Percentiles rank a stretch among this genome's conserved stretches.
Conservation (phyloP, 208 protist genomes). For the Jaenimonas drosophilae region DNA sequence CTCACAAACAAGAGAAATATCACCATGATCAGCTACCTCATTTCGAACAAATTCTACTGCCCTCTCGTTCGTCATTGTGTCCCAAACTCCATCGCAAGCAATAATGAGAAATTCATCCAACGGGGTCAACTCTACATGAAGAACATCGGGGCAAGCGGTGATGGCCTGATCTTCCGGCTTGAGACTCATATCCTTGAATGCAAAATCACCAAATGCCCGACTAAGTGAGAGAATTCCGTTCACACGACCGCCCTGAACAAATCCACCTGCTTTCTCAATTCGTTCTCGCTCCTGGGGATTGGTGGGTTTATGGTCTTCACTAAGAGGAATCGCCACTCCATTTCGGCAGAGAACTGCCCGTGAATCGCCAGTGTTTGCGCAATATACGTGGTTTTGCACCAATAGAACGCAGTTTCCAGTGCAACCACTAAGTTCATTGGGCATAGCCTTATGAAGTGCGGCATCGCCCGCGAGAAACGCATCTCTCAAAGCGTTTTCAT, state of each 20-base stretch:
- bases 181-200: conserved; percentile 76
- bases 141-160: conserved; percentile 60
- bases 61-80: conserved; percentile 87
- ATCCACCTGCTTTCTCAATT: conserved; percentile 84
- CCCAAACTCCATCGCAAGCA: conserved; percentile 91
- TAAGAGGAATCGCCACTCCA: conserved; percentile 84
- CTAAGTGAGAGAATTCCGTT: conserved; percentile 94
- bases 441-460: conserved; percentile 57
- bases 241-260: conserved; percentile 86
- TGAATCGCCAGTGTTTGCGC: conserved; percentile 92
- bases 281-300: conserved; percentile 72
- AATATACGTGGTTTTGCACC: conserved; percentile 87
- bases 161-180: conserved; percentile 69
- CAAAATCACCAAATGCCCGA: conserved; percentile 92
- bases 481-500: conserved; percentile 54
- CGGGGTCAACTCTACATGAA: conserved; percentile 64
- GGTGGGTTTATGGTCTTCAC: conserved; percentile 92
- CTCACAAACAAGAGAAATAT: conserved; percentile 80
- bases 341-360: conserved; percentile 79
- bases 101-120: conserved; percentile 90
- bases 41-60: conserved; percentile 85
- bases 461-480: conserved; percentile 65
- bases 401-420: conserved; percentile 77
- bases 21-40: conserved; percentile 72
- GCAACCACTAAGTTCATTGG: conserved; percentile 70